Evolutionary conservation across 2,329 filamentous ascomycete genomes (phyloP).

Genomic region (Aspergillus intermedius): DNA sequence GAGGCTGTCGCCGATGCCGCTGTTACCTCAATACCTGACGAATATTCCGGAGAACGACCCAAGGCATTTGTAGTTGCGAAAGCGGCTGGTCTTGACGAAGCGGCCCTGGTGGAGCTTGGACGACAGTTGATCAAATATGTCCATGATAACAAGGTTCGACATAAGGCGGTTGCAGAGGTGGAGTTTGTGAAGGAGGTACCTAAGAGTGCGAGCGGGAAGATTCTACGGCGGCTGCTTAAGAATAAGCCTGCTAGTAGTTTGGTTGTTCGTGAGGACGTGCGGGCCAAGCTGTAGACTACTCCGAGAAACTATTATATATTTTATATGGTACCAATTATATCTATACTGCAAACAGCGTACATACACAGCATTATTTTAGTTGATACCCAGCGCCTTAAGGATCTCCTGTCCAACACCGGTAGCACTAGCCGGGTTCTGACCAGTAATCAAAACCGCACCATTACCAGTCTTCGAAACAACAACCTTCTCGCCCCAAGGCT

Average conservation of each 20-base stretch:
- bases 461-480: conserved; percentile 26
- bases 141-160: conserved; percentile 57
- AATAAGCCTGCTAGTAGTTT: conserved; percentile 2
- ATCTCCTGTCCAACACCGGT: conserved; percentile 39
- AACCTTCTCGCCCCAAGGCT: conserved; percentile 42
- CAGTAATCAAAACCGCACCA: conserved; percentile 38
- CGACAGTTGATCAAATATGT: conserved; percentile 55
- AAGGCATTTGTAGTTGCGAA: conserved; percentile 53
- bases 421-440: conserved; percentile 44
- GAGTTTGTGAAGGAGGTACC: conserved; percentile 50
- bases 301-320: no score
- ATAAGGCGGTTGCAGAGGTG: conserved; percentile 34
- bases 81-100: conserved; percentile 1
- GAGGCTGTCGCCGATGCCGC: conserved; percentile 52
- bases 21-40: conserved; percentile 32
- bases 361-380: neutral
- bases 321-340: neutral
- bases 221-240: conserved; percentile 54
- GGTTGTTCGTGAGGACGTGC: conserved; percentile 8
- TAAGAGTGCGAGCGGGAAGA: conserved; percentile 70
- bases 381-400: conserved; percentile 22
- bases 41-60: conserved; percentile 48
- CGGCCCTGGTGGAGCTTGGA: conserved; percentile 16
- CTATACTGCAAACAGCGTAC: neutral
- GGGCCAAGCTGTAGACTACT: conserved; percentile 1